These are phyloP conservation scores for Cladophialophora carrionii DNA, from an alignment of 2,329 filamentous ascomycete genomes.

Conservation along the genomic window DNA sequence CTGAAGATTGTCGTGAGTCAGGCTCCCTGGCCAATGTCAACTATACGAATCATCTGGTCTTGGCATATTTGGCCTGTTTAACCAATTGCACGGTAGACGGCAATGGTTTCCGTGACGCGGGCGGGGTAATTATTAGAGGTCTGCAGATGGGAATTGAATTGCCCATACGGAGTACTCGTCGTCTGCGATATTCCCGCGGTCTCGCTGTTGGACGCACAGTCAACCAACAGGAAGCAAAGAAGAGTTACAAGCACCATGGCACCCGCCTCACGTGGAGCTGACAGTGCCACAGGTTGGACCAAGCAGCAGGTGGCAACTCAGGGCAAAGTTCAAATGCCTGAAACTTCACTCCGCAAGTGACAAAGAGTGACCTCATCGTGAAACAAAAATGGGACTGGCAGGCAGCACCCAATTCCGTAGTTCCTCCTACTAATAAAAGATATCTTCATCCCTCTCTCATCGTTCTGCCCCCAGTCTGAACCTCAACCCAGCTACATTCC, in stretches of 20 bases:
- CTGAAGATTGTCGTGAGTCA: no score
- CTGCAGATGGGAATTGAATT: neutral
- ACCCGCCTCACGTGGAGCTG: neutral
- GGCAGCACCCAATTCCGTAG: constrained; percentile 4
- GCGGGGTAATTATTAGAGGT: neutral
- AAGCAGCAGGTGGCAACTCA: neutral
- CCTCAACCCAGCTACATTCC: neutral
- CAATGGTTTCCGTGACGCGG: neutral
- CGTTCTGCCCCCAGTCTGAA: neutral
- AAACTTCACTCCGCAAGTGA: neutral
- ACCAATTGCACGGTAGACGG: neutral
- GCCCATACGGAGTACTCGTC: neutral
- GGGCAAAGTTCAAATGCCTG: neutral
- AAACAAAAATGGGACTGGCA: neutral
- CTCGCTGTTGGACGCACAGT: no score
- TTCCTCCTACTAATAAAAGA: neutral
- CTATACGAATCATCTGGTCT: neutral
- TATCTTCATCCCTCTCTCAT: neutral
- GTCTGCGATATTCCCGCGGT: neutral
- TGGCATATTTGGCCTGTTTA: neutral
- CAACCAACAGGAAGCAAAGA: neutral
- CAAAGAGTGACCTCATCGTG: neutral
- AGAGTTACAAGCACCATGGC: neutral
- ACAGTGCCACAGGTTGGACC: neutral
- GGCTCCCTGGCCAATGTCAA: no score